phyloP scores from a whole-genome alignment of 2,329 filamentous ascomycete genomes.

The Curvularia verruculosa region DNA sequence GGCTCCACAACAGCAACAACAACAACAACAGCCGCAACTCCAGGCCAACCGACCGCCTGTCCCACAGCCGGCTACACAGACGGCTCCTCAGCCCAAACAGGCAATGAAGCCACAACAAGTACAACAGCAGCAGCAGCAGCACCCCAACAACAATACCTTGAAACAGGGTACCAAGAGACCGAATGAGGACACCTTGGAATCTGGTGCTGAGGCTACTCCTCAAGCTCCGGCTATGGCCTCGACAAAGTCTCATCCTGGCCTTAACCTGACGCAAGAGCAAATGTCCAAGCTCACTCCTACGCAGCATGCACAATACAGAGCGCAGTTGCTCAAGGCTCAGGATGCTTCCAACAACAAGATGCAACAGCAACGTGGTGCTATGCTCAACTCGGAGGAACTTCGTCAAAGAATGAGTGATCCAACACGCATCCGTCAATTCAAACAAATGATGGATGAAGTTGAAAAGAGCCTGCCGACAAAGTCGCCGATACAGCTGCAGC shows the following conservation, averaged over 20 bases:
- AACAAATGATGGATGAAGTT: slow-evolving; percentile 37
- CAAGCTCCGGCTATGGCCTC: slow-evolving; percentile 47
- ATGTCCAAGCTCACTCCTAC: slow-evolving; percentile 41
- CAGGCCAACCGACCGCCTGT: slow-evolving; percentile 32
- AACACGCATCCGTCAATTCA: slow-evolving; percentile 34
- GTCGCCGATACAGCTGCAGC: slow-evolving; percentile 29
- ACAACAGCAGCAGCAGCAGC: slow-evolving; percentile 30
- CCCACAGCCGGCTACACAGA: slow-evolving; percentile 29
- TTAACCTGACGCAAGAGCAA: slow-evolving; percentile 43
- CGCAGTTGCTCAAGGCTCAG: slow-evolving; percentile 44
- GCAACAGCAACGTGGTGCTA: slow-evolving; percentile 31
- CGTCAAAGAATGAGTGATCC: slow-evolving; percentile 36
- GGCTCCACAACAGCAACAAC: slow-evolving; percentile 19
- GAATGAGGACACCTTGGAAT: slow-evolving; percentile 52
- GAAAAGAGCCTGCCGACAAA: slow-evolving; percentile 33
- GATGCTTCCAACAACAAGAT: slow-evolving; percentile 40
- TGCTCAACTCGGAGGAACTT: slow-evolving; percentile 33
- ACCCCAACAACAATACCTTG: slow-evolving; percentile 21
- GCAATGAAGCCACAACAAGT: slow-evolving; percentile 25
- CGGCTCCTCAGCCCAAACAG: slow-evolving; percentile 33
- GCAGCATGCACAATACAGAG: slow-evolving; percentile 42
- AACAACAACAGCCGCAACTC: slow-evolving; percentile 13
- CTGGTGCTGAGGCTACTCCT: slow-evolving; percentile 39
- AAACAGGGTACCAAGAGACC: slow-evolving; percentile 46
- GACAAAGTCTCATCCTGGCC: slow-evolving; percentile 39